Percentiles rank a stretch among this genome's conserved stretches.
phyloP scores from a whole-genome alignment of 2,329 filamentous ascomycete genomes.

The Cryphonectria japonica region DNA sequence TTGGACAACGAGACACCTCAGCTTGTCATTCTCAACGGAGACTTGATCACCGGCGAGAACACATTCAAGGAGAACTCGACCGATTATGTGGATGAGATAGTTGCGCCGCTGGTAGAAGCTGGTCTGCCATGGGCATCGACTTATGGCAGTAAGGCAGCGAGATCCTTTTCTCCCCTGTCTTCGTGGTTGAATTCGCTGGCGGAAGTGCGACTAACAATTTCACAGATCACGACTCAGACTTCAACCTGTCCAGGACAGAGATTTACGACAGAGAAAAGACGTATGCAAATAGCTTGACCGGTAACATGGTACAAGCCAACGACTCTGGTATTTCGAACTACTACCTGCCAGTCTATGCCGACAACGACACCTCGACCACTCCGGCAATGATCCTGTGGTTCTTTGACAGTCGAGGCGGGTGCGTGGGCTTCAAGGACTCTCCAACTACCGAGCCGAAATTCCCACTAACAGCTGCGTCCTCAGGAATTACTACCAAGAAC shows the following conservation, averaged over 20 bases:
- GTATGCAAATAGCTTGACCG: conserved; percentile 25
- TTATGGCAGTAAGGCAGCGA: conserved; percentile 39
- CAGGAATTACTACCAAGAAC: conserved; percentile 42
- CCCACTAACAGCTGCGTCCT: background rate
- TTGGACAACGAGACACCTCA: conserved; percentile 48
- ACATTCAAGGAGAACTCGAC: conserved; percentile 47
- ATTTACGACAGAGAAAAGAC: conserved; percentile 24
- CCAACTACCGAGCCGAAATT: no score
- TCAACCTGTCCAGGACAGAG: conserved; percentile 46
- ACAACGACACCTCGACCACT: background rate
- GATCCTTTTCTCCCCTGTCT: background rate
- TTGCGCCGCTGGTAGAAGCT: conserved; percentile 48
- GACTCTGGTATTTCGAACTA: conserved; percentile 24
- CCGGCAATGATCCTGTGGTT: conserved; percentile 58
- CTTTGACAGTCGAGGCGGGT: conserved; percentile 59
- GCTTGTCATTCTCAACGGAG: conserved; percentile 60
- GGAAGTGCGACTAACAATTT: conserved; percentile 34
- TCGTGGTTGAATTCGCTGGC: background rate
- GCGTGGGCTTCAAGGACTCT: background rate
- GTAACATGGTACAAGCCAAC: conserved; percentile 1
- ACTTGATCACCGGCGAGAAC: conserved; percentile 60
- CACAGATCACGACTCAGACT: conserved; percentile 56
- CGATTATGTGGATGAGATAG: conserved; percentile 50
- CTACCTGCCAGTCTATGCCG: conserved; percentile 22
- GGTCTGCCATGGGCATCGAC: conserved; percentile 55